Conservation (phyloP, 768 basidiomycete genomes). For the Tubosaeta sp. region DNA sequence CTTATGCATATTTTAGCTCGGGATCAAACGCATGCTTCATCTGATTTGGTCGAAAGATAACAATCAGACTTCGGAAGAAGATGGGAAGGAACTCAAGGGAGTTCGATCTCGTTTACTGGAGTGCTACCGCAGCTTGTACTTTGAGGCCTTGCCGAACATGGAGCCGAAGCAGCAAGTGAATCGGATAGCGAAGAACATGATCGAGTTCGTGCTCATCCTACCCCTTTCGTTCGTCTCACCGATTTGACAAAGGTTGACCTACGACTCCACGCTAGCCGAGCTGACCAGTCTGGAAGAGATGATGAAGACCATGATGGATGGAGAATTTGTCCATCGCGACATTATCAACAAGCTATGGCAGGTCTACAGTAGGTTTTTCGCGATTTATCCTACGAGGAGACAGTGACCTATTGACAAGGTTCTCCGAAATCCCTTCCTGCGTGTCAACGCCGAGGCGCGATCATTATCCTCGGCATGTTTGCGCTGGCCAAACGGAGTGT, state of each 20-base stretch:
- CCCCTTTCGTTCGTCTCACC: background rate
- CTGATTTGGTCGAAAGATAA: constrained; percentile 97
- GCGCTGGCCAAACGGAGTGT: constrained; percentile 77
- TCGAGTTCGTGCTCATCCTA: constrained; percentile 59
- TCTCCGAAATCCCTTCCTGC: constrained; percentile 70
- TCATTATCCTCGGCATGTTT: constrained; percentile 96
- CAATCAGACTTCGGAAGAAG: constrained; percentile 68
- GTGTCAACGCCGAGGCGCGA: constrained; percentile 87
- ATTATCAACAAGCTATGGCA: constrained; percentile 93
- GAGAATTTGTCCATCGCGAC: constrained; percentile 75
- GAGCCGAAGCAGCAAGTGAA: constrained; percentile 84
- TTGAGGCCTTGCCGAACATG: constrained; percentile 72
- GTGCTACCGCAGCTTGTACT: constrained; percentile 83
- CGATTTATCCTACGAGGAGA: background rate
- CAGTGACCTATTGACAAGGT: constrained; percentile 40
- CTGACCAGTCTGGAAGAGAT: constrained; percentile 95
- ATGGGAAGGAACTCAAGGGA: constrained; percentile 79
- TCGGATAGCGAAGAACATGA: constrained; percentile 93
- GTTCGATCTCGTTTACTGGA: constrained; percentile 84
- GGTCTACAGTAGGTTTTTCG: constrained; percentile 71
- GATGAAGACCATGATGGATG: constrained; percentile 94
- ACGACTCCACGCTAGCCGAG: constrained; percentile 89
- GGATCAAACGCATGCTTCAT: constrained; percentile 95
- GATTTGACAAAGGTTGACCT: constrained; percentile 64
- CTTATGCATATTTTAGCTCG: constrained; percentile 44